A percentile compares a stretch with the other conserved stretches of the same genome.
phyloP scores from a whole-genome alignment of 257 asterid species.

The Gardenia jasminoides region DNA sequence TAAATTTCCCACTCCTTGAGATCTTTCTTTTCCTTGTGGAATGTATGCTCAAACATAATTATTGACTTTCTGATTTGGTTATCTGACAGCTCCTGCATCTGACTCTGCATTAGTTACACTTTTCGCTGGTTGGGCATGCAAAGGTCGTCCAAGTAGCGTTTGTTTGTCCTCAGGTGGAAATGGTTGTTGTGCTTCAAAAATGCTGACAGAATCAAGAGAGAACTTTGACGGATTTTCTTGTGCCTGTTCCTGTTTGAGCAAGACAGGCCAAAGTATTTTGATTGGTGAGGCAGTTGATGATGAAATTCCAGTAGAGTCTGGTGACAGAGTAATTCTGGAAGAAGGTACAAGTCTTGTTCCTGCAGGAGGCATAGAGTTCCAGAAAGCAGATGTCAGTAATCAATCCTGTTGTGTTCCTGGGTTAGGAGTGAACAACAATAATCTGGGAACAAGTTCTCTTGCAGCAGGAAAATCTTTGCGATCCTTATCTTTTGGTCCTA shows the following conservation, averaged over 20 bases:
- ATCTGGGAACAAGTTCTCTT: slow-evolving; percentile 62
- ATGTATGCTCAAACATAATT: slow-evolving; percentile 7
- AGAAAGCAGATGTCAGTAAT: slow-evolving; percentile 43
- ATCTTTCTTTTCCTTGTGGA: slow-evolving; percentile 9
- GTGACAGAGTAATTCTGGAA: slow-evolving; percentile 27
- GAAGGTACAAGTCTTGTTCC: slow-evolving; percentile 38
- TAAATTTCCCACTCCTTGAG: slow-evolving; percentile 10
- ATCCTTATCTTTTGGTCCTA: slow-evolving; percentile 66
- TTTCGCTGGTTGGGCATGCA: slow-evolving; percentile 98
- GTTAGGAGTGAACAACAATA: slow-evolving; percentile 69
- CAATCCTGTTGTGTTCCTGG: slow-evolving; percentile 96
- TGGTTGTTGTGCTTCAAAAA: slow-evolving; percentile 64
- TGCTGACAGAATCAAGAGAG: slow-evolving; percentile 35
- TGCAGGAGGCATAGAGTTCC: slow-evolving; percentile 35
- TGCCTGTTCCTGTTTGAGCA: slow-evolving; percentile 50
- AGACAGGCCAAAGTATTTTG: slow-evolving; percentile 25
- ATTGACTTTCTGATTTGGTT: slow-evolving; percentile 25
- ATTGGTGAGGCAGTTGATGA: slow-evolving; percentile 31
- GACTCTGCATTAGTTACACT: slow-evolving; percentile 86
- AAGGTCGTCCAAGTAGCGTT: slow-evolving; percentile 64
- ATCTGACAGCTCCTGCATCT: slow-evolving; percentile 76
- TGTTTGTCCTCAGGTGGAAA: slow-evolving; percentile 64
- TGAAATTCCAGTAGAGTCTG: slow-evolving; percentile 40
- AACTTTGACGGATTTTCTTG: slow-evolving; percentile 38
- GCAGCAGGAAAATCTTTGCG: slow-evolving; percentile 76